phyloP scores from a whole-genome alignment of 257 asterid species.

The Echium plantagineum region DNA sequence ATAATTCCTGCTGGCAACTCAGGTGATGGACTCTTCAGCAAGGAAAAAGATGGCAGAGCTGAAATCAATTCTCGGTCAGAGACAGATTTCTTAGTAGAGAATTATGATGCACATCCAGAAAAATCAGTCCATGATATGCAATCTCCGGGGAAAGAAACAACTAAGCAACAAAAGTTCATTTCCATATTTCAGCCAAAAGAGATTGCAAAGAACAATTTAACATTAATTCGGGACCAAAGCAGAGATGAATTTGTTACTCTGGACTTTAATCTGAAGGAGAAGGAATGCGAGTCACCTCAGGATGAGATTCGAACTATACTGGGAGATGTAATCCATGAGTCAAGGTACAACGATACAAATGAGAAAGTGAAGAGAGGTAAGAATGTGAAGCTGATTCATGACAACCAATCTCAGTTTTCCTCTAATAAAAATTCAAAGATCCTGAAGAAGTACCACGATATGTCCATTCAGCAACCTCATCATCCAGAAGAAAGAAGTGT shows the following conservation, averaged over 20 bases:
- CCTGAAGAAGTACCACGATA: neutral
- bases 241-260: neutral
- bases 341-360: constrained; percentile 1
- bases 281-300: constrained; percentile 2
- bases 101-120: constrained; percentile 6
- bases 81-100: constrained; percentile 7
- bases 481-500: too few relatives aligned
- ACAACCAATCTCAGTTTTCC: neutral
- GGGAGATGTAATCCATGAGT: neutral
- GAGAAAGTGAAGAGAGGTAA: too few relatives aligned
- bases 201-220: constrained; percentile 3
- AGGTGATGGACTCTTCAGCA: constrained; percentile 13
- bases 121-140: neutral
- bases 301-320: neutral
- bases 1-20: constrained; percentile 21
- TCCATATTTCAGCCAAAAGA: constrained; percentile 1
- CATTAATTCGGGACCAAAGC: neutral
- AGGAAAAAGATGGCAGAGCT: constrained; percentile 12
- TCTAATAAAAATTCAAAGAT: constrained; percentile 9
- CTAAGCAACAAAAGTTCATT: constrained; percentile 5
- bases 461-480: neutral
- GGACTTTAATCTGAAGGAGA: neutral
- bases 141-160: constrained; percentile 7
- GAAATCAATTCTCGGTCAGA: constrained; percentile 14
- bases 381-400: neutral